A percentile compares a stretch with the other conserved stretches of the same genome.
These are phyloP conservation scores for Teratosphaeria epicoccoides DNA, from an alignment of 2,329 filamentous ascomycete species.

Conservation along the genomic window DNA sequence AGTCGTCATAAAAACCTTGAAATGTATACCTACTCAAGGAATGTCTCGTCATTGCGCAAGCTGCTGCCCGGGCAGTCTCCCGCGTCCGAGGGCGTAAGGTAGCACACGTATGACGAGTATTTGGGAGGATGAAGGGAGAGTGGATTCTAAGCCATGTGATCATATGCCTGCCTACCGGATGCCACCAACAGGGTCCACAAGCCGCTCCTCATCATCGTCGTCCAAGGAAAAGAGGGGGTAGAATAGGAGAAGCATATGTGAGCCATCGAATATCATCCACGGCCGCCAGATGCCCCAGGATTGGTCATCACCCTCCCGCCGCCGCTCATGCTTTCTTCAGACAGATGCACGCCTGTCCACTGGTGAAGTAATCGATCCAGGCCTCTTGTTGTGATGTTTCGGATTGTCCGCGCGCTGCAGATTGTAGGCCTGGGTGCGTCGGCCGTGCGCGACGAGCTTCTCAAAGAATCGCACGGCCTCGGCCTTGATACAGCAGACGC, in stretches of 20 bases:
- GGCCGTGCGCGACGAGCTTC: not conserved
- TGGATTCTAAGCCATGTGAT: not conserved
- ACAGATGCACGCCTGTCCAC: not conserved
- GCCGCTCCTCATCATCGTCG: not conserved
- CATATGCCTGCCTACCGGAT: not conserved
- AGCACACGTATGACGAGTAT: not conserved
- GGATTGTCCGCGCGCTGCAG: not conserved
- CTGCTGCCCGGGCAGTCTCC: no score
- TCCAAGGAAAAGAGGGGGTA: not conserved
- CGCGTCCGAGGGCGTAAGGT: no score
- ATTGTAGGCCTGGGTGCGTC: not conserved
- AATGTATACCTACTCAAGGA: no score
- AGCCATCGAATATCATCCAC: not conserved
- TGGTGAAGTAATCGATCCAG: not conserved
- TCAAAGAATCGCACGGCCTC: not conserved
- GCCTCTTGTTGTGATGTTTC: not conserved
- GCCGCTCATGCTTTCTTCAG: no score
- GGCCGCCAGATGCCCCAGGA: no score
- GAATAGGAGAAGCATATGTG: not conserved
- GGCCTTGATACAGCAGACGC: slow-evolving; percentile 1
- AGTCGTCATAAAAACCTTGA: no score
- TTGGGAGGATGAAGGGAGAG: not conserved
- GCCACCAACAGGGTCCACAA: not conserved
- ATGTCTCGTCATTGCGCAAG: no score
- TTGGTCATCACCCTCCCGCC: no score